Evolutionary conservation across 306 rosid genomes (phyloP), one percentile per base, ranked within the genome.

Genomic region (Rosa lucieae): DNA sequence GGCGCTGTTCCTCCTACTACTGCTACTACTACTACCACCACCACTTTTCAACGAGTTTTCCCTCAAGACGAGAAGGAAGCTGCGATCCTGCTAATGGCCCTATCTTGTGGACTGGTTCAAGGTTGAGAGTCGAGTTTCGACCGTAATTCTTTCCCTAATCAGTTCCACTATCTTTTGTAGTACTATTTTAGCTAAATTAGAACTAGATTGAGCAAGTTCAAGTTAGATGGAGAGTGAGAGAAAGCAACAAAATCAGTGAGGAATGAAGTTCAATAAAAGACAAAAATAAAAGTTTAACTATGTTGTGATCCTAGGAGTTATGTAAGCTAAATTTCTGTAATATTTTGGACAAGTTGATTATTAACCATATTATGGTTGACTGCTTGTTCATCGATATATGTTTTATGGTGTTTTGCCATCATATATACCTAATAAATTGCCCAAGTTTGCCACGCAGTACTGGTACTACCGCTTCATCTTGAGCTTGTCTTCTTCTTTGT

Each of bases 51-150:
- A 68, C 88, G 89, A 74, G 96, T 89, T 77, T 95, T 92, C 86
- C 99, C 99, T 65, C 99, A 90, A 79, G 99, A 95, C 13, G 99
- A 95, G 92, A 95, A 84, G 81, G 99, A 95, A 65, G 99, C 99
- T 12, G 99, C 99, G 0, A 92, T 92, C 73, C 76, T 95, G 52
- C 94, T 95, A 43, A 95, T 95, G 99, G 92, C 99, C 75, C 74
- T 95, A 78, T 95, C 99, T 72, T 91, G 92, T 78, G 98, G 97
- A 72, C 86, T 95, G n/a, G 89, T 92, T 77, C 94, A 86, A 70
- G 94, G 97, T 81, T 95, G 84, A 94, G 42, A 12, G 12, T 67
- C 46, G 13, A 52, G 67, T 10, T 55, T 21, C 8, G 18, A 37
- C 37, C 23, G 15, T 20, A 23, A 51, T 35, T 8, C 32, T 58